Evolutionary conservation across 371 early-diverging fungal genomes (phyloP), one percentile per base, ranked within the genome.

Genomic region (Apophysomyces elegans): DNA sequence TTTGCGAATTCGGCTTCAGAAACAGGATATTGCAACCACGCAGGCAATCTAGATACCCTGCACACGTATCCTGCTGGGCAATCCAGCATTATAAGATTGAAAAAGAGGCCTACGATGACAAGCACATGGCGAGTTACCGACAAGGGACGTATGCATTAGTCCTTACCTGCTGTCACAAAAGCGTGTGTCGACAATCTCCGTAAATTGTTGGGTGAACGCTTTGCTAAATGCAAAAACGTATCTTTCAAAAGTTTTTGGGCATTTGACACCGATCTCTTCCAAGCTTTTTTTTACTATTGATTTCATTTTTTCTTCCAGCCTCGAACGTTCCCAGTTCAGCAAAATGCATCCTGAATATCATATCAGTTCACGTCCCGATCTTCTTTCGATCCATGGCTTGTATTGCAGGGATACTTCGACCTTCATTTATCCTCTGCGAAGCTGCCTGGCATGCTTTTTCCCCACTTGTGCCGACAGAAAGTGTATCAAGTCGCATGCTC

Each of bases 181-280:
- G 21, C 54, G 21, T 50, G 21, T 5, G 54, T 50, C 4, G 54
- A 5, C 5, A 50, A 26, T 8, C 16, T 8, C 8, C 54, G 16
- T 5, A 4, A 26, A 11, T 54, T 50, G 18, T 2, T 8, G 0
- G 56, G 67, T 8, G 57, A 21, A 45, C 26, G 45, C 37, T 58
- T 38, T 26, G 58, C 56, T 12, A 67, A 32, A 7, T 58, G 32
- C 3, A 67, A 16, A 2, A 67, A 12, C 67, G 62, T 67, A 50
- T 67, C 63, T 44, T 67, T 67, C 47, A 67, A 32, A 32, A 16
- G 45, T 62, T 32, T 67, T 67, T 35, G 67, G 67, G 14, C 57
- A 43, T 47, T 62, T 66, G 26, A 63, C 2, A 2, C 18, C 36
- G 1, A 7, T 7, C 14, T 63, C 63, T 39, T 56, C n/a, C 2